Base-by-base conservation (phyloP, 495 filamentous ascomycete species). In the Lentithecium fluviatile region DNA sequence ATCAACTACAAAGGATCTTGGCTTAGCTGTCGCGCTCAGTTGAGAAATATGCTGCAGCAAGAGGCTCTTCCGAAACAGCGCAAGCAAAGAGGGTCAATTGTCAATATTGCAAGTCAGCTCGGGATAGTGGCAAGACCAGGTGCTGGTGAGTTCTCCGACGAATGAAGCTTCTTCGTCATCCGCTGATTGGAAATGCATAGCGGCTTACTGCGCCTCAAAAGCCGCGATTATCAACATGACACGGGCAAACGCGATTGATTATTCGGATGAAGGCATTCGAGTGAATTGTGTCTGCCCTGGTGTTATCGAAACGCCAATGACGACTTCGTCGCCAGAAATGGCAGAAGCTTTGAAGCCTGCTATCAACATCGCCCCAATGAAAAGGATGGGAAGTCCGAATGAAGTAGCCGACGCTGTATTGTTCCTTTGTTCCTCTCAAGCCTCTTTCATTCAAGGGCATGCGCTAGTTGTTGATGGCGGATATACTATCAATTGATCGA, bases 261-360 rank as follows among this genome's bases (percentile, higher is more conserved):
- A 78, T 56, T 73, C 73, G 0, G 60, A 56, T 21, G 52, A 52
- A n/a, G 75, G 73, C 19, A 80, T 82, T 25, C 70, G 78, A 10
- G 76, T 81, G 58, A 81, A 81, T 60, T 76, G 76, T 0, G 73
- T 80, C 19, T 81, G 77, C 43, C 76, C 75, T 2, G 78, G 78
- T 0, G 76, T 76, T 47, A 69, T 78, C 12, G 66, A 37, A 4
- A 78, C 76, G 8, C 73, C 75, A 0, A 68, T 79, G 48, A 60
- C 62, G 17, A 40, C 23, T 15, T 0, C 15, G 10, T 19, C 29
- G 17, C 43, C 26, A 29, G 45, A 60, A 20, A 26, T 49, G 0
- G 45, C 47, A 11, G 56, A 52, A 20, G 23, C 32, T 32, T 58
- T 79, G 26, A 68, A 74, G 21, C 66, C 37, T 32, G 60, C 61